Evolutionary conservation across 805 yeast genomes (phyloP).

Genomic region (Hanseniaspora guilliermondii): DNA sequence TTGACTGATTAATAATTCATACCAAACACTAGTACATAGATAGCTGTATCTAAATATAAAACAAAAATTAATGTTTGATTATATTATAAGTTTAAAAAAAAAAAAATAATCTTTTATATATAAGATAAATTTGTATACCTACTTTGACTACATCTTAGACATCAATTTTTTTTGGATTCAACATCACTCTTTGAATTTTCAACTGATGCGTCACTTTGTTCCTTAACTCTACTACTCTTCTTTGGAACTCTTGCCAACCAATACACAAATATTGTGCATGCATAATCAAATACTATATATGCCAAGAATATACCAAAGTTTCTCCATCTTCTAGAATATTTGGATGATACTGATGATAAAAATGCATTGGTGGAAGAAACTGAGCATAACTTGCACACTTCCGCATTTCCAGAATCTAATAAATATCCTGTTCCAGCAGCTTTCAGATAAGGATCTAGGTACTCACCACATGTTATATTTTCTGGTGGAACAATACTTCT

Average conservation of each 20-base stretch:
- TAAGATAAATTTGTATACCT: too few relatives aligned
- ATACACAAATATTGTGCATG: conserved; percentile 34
- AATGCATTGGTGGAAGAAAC: conserved; percentile 41
- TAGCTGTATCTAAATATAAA: too few relatives aligned
- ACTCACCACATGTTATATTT: conserved; percentile 21
- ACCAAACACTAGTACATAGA: too few relatives aligned
- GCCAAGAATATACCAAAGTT: conserved; percentile 45
- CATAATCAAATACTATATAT: conserved; percentile 35
- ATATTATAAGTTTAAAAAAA: too few relatives aligned
- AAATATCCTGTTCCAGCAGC: conserved; percentile 20
- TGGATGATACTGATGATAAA: conserved; percentile 29
- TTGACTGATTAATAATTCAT: too few relatives aligned
- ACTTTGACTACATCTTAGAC: not conserved
- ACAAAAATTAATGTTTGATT: too few relatives aligned
- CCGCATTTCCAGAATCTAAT: conserved; percentile 29
- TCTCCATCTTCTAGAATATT: conserved; percentile 38
- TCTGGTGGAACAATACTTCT: conserved; percentile 19
- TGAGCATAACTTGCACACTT: conserved; percentile 46
- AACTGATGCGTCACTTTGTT: not conserved
- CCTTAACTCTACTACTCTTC: not conserved
- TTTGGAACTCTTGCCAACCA: conserved; percentile 60
- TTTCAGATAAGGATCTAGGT: conserved; percentile 18
- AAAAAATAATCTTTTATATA: too few relatives aligned
- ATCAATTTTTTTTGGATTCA: not conserved
- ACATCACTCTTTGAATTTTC: not conserved